These are phyloP conservation scores for Botryococcus braunii DNA, from an alignment of 163 green algal species.

Conservation along the genomic window DNA sequence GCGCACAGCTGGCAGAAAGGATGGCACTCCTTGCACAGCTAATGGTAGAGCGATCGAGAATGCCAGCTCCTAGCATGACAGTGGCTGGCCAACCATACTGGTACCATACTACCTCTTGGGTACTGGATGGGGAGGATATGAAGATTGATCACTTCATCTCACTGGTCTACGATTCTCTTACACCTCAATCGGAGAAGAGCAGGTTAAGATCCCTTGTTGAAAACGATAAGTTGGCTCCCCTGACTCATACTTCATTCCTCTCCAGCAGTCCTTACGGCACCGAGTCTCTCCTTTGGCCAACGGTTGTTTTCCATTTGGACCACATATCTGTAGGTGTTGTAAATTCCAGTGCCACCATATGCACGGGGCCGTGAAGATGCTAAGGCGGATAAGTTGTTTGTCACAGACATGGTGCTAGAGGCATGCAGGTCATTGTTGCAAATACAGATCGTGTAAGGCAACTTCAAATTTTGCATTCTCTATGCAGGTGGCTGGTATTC, in stretches of 20 bases:
- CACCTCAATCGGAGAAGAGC: neutral
- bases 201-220: neutral
- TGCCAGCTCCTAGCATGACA: no score
- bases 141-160: conserved; percentile 11
- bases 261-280: neutral
- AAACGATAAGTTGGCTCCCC: neutral
- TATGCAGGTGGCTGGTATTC: conserved; percentile 6
- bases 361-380: no score
- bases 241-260: neutral
- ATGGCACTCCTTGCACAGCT: conserved; percentile 2
- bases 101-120: conserved; percentile 6
- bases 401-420: no score
- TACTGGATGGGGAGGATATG: conserved; percentile 8
- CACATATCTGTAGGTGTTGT: neutral
- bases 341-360: neutral
- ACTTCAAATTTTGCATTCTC: no score
- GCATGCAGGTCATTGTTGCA: no score
- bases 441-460: neutral
- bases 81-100: no score
- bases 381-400: no score
- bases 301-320: neutral
- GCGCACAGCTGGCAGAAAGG: neutral
- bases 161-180: neutral
- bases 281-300: neutral
- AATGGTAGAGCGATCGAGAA: neutral